Evolutionary conservation across 345 rosid species (phyloP), one percentile per base, ranked within the genome.

Genomic region (Citrus cavaleriei): DNA sequence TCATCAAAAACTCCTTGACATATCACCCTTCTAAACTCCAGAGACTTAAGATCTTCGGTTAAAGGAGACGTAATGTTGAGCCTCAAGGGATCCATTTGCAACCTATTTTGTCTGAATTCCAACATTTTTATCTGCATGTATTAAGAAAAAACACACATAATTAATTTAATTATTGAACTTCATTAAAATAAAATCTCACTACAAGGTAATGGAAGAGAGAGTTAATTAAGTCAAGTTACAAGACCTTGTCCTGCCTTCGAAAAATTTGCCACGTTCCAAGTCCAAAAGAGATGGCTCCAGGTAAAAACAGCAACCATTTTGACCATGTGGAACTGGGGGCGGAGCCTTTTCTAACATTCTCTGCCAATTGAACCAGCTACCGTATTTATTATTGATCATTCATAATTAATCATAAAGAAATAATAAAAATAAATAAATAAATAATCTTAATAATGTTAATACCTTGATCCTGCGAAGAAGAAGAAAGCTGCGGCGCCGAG

Each of bases 181-280:
- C 1, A 80, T 24, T 62, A 25, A 40, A 71, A 73, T 4, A 13
- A 68, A 73, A 37, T 35, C 42, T 58, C 73, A 57, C 58, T 25
- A 27, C 65, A 75, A 64, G 58, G 22, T 54, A 54, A 18, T 6
- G 58, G 58, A 54, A 54, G 7, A 54, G 58, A 54, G 22, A 54
- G 30, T 54, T 30, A 65, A 14, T 51, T 10, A 34, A 46, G 16
- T 46, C 51, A 46, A 13, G 58, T 18, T 5, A 18, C 58, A 54
- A 69, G 25, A 96, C 98, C 95, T 96, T 96, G 75, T 96, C 99
- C 71, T 89, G 93, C 75, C 99, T 88, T 87, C 99, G 89, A 72
- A 93, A 76, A 68, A 96, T 87, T 86, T 96, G 99, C 99, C 99
- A 96, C 81, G 97, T 91, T 16, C 99, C 99, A 64, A 96, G 99